phyloP scores from a whole-genome alignment of 352 stramenopile species.

The Blastocystis sp. region DNA sequence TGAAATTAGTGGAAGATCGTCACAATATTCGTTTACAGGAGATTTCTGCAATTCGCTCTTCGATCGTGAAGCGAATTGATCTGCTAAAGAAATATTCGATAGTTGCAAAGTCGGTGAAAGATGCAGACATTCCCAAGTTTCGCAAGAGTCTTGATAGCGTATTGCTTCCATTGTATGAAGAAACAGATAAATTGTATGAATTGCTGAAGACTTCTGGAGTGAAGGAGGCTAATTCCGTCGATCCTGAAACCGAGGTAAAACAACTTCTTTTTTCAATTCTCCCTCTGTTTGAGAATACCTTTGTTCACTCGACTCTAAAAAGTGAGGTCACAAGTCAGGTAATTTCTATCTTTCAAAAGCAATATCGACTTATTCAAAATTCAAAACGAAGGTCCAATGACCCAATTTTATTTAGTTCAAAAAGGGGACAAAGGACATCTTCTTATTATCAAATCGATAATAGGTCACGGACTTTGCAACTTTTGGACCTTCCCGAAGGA shows the following conservation, averaged over 20 bases:
- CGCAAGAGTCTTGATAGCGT: background rate
- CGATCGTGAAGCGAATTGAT: background rate
- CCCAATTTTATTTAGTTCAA: background rate
- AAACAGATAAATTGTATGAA: background rate
- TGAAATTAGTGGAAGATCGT: background rate
- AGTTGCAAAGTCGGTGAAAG: background rate
- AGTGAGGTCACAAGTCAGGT: background rate
- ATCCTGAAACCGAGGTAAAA: background rate
- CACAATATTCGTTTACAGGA: background rate
- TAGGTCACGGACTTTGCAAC: background rate
- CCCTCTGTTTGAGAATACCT: background rate
- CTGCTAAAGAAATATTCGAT: conserved; percentile 11
- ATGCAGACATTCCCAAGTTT: background rate
- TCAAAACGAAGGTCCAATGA: background rate
- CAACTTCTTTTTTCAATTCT: background rate
- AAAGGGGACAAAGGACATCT: background rate
- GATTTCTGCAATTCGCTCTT: background rate
- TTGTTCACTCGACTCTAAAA: background rate
- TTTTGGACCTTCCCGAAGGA: background rate
- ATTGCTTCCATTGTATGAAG: background rate
- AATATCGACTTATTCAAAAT: background rate
- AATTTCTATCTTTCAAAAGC: background rate
- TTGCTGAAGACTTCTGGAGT: conserved; percentile 24
- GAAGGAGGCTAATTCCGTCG: background rate
- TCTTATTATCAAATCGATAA: conserved; percentile 23